Evolutionary conservation across 2,329 filamentous ascomycete species (phyloP).

Genomic region (Shiraia sp.): DNA sequence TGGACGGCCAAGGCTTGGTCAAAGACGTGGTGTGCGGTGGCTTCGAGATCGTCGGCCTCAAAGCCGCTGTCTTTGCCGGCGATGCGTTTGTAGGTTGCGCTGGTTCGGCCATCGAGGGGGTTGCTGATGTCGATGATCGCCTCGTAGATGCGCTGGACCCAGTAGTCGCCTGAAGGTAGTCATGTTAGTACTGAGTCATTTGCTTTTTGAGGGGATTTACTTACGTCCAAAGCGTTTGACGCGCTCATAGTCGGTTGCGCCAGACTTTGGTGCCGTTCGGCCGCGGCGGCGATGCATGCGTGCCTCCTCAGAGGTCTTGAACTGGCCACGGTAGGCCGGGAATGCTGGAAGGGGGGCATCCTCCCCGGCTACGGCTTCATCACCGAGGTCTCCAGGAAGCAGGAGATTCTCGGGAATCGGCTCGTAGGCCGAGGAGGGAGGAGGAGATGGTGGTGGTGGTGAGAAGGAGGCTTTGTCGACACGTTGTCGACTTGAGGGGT

Average conservation of each 20-base stretch:
- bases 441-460: too few relatives aligned
- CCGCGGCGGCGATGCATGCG: constrained; percentile 17
- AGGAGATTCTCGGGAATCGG: too few relatives aligned
- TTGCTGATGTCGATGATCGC: constrained; percentile 29
- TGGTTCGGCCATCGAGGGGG: constrained; percentile 18
- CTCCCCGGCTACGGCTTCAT: constrained; percentile 1
- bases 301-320: constrained; percentile 24
- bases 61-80: constrained; percentile 4
- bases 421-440: too few relatives aligned
- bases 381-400: not conserved
- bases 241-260: constrained; percentile 19
- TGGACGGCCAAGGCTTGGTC: constrained; percentile 30
- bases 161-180: constrained; percentile 22
- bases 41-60: constrained; percentile 27
- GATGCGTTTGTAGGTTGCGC: constrained; percentile 27
- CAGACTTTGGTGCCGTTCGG: constrained; percentile 13
- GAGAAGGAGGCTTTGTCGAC: not conserved
- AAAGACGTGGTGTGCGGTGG: constrained; percentile 35
- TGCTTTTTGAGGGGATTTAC: not conserved
- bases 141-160: constrained; percentile 36
- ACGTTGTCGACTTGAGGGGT: not conserved
- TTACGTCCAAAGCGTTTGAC: constrained; percentile 28
- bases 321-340: constrained; percentile 14
- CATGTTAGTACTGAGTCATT: constrained; percentile 4
- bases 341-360: constrained; percentile 16